phyloP scores from a whole-genome alignment of 805 yeast genomes.

The Teunomyces lycoperdinae region DNA sequence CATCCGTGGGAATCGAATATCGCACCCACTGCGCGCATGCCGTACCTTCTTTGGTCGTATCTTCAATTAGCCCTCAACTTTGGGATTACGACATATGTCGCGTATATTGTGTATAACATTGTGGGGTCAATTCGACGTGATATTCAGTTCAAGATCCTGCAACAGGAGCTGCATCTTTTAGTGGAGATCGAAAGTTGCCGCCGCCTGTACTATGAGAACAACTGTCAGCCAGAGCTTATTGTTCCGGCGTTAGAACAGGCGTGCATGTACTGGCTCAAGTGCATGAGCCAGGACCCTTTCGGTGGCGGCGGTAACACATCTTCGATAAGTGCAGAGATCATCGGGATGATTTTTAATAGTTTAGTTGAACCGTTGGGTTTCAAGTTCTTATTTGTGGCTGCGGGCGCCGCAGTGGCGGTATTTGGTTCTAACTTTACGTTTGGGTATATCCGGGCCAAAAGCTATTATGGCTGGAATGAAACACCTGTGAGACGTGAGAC shows the following conservation, averaged over 20 bases:
- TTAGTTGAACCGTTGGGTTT: constrained; percentile 66
- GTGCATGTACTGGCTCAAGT: constrained; percentile 62
- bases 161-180: constrained; percentile 42
- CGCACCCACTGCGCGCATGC: constrained; percentile 48
- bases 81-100: constrained; percentile 42
- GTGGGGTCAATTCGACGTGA: constrained; percentile 53
- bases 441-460: constrained; percentile 61
- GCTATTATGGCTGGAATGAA: constrained; percentile 39
- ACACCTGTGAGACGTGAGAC: neutral
- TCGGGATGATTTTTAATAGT: constrained; percentile 61
- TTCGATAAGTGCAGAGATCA: constrained; percentile 55
- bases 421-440: constrained; percentile 62
- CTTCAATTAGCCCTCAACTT: constrained; percentile 55
- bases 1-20: constrained; percentile 57
- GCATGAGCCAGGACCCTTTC: constrained; percentile 60
- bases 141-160: constrained; percentile 48
- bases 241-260: constrained; percentile 57
- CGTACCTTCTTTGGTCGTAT: constrained; percentile 61
- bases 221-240: constrained; percentile 53
- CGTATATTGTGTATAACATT: constrained; percentile 42
- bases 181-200: constrained; percentile 56
- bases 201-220: constrained; percentile 49
- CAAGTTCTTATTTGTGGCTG: constrained; percentile 49
- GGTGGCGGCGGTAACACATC: constrained; percentile 48
- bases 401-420: constrained; percentile 40